Evolutionary conservation across 208 protist species (phyloP).

Genomic region (Endotrypanum monterogeii): DNA sequence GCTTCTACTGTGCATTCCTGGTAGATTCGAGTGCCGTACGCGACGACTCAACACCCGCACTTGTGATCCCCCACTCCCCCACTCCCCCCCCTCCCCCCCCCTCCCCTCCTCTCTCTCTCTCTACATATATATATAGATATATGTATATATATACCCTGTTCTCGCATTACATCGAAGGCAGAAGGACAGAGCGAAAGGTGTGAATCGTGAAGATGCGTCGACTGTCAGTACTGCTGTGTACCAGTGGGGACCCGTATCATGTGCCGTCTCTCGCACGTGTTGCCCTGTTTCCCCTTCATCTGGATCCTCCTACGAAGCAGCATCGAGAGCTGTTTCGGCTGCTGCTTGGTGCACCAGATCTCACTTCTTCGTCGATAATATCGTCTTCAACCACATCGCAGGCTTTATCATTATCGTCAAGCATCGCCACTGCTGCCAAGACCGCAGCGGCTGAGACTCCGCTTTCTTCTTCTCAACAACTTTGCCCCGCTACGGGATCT

Average conservation of each 20-base stretch:
- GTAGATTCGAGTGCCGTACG: no score
- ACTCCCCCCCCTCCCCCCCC: no score
- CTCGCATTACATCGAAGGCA: neutral
- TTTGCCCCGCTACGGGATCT: neutral
- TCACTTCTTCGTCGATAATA: neutral
- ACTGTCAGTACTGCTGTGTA: constrained; percentile 11
- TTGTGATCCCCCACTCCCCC: no score
- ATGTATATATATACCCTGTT: neutral
- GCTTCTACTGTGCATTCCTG: no score
- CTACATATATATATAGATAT: no score
- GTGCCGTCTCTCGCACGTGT: constrained; percentile 55
- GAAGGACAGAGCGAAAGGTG: neutral
- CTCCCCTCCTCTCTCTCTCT: neutral
- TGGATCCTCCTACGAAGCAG: constrained; percentile 86
- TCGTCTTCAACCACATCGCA: neutral
- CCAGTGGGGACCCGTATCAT: constrained; percentile 24
- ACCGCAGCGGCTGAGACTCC: neutral
- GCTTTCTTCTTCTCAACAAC: neutral
- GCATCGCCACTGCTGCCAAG: neutral
- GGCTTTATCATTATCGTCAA: neutral
- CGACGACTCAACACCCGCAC: neutral
- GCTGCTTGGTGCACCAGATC: constrained; percentile 60
- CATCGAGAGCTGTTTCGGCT: constrained; percentile 83
- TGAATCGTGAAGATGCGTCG: constrained; percentile 13
- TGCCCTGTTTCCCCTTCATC: constrained; percentile 84